phyloP scores from a whole-genome alignment of 768 basidiomycete genomes.

The Hydnomerulius pinastri region DNA sequence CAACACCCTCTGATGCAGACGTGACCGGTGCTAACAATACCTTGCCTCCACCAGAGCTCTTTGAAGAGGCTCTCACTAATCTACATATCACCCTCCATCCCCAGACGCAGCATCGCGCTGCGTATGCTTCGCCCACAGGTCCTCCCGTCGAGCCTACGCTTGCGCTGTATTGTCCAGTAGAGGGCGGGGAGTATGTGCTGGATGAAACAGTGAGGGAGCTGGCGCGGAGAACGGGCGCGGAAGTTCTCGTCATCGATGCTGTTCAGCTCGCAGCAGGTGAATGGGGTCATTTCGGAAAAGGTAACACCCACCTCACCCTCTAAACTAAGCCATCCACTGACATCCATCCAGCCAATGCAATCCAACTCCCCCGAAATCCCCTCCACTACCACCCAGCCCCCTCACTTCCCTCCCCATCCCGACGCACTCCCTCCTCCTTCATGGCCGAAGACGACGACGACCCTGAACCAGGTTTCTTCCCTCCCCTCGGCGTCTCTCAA shows the following conservation, averaged over 20 bases:
- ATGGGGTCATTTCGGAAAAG: conserved; percentile 83
- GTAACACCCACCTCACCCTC: conserved; percentile 38
- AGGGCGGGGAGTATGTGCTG: conserved; percentile 83
- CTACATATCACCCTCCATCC: conserved; percentile 78
- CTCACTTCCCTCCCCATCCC: conserved; percentile 29
- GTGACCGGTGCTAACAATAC: conserved; percentile 29
- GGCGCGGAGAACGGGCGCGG: conserved; percentile 70
- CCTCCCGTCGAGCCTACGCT: conserved; percentile 75
- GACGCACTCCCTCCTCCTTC: conserved; percentile 21
- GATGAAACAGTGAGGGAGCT: conserved; percentile 79
- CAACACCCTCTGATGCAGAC: conserved; percentile 10
- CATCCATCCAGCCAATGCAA: conserved; percentile 50
- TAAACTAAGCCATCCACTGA: conserved; percentile 16
- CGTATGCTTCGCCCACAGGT: conserved; percentile 54
- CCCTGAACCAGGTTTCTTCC: conserved; percentile 47
- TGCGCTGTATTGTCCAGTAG: conserved; percentile 79
- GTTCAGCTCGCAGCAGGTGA: conserved; percentile 87
- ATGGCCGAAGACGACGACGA: conserved; percentile 47
- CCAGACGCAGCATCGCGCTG: conserved; percentile 74
- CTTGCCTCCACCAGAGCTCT: conserved; percentile 72
- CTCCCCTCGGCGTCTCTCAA: conserved; percentile 36
- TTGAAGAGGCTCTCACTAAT: conserved; percentile 76
- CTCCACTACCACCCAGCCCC: conserved; percentile 57
- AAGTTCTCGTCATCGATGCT: conserved; percentile 83
- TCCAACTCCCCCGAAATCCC: conserved; percentile 74